These are phyloP conservation scores for Podochytrium sp. DNA, from an alignment of 192 early-diverging fungal species.

Conservation along the genomic window DNA sequence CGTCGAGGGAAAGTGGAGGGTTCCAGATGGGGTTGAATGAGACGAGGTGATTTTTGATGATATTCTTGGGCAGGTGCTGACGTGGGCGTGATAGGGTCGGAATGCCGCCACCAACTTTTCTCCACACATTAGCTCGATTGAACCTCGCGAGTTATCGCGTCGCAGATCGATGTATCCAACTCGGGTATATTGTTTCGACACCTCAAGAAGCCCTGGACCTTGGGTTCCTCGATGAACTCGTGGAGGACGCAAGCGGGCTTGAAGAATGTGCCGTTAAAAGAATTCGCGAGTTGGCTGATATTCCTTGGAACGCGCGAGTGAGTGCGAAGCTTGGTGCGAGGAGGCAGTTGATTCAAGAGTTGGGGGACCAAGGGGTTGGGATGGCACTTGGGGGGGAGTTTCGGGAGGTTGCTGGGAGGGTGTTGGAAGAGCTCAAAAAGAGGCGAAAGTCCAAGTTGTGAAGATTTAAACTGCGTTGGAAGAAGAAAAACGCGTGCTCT, in stretches of 20 bases:
- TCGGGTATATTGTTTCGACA: constrained; percentile 1
- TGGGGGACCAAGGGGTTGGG: neutral
- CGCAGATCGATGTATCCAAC: constrained; percentile 20
- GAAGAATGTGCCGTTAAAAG: neutral
- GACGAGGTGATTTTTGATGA: constrained; percentile 18
- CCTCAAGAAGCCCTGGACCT: constrained; percentile 14
- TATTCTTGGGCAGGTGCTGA: too few relatives aligned
- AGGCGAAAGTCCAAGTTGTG: constrained; percentile 4
- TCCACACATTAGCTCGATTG: constrained; percentile 22
- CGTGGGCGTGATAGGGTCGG: constrained; percentile 34
- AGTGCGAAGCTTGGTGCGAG: constrained; percentile 19
- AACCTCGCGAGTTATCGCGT: constrained; percentile 2
- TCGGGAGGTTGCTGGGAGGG: constrained; percentile 3
- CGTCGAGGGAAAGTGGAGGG: neutral
- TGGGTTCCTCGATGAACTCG: constrained; percentile 27
- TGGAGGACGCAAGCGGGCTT: neutral
- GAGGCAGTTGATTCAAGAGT: neutral
- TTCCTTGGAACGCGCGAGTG: constrained; percentile 34
- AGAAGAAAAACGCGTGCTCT: too few relatives aligned
- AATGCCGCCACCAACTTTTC: constrained; percentile 21
- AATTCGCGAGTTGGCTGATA: neutral
- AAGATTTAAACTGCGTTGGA: too few relatives aligned
- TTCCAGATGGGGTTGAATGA: constrained; percentile 43
- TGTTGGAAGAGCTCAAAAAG: constrained; percentile 25
- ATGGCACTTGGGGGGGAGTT: constrained; percentile 26